These are phyloP conservation scores for Yamadazyma sp. DNA, from an alignment of 1,139 yeast genomes.

Conservation along the genomic window DNA sequence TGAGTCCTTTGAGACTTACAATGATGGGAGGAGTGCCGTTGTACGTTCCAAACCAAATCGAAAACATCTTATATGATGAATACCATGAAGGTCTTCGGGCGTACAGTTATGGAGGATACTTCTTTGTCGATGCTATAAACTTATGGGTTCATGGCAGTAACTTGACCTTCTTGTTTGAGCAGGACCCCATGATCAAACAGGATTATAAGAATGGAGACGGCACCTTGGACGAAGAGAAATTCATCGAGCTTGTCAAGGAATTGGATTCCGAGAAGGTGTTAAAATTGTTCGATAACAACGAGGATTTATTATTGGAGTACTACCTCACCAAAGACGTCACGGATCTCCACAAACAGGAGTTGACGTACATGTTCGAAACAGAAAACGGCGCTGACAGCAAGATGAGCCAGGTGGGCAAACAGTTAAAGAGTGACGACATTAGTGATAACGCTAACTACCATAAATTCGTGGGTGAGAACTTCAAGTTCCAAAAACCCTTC, in stretches of 20 bases:
- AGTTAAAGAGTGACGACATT: slow-evolving; percentile 12
- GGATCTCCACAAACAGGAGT: slow-evolving; percentile 31
- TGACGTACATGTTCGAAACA: slow-evolving; percentile 24
- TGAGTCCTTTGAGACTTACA: slow-evolving; percentile 31
- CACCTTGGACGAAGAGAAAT: slow-evolving; percentile 13
- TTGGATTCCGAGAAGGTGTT: slow-evolving; percentile 30
- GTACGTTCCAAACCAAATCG: slow-evolving; percentile 32
- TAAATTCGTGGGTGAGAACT: slow-evolving; percentile 14
- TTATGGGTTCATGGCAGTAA: slow-evolving; percentile 28
- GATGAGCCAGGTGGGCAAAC: slow-evolving; percentile 9
- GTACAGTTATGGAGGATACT: slow-evolving; percentile 21
- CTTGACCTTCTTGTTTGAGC: slow-evolving; percentile 19
- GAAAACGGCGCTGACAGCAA: slow-evolving; percentile 19
- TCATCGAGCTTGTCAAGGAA: slow-evolving; percentile 16
- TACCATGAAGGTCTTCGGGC: slow-evolving; percentile 29
- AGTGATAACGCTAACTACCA: slow-evolving; percentile 13
- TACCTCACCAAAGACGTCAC: slow-evolving; percentile 28
- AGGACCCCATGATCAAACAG: slow-evolving; percentile 18
- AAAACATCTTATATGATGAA: slow-evolving; percentile 28
- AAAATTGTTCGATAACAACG: slow-evolving; percentile 22
- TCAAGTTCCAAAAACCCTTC: slow-evolving; percentile 28
- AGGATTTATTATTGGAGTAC: slow-evolving; percentile 28
- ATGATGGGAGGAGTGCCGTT: slow-evolving; percentile 35
- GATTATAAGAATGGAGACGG: slow-evolving; percentile 12
- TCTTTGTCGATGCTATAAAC: slow-evolving; percentile 32